Evolutionary conservation across 805 yeast genomes (phyloP).

Genomic region (Naumovozyma castellii): DNA sequence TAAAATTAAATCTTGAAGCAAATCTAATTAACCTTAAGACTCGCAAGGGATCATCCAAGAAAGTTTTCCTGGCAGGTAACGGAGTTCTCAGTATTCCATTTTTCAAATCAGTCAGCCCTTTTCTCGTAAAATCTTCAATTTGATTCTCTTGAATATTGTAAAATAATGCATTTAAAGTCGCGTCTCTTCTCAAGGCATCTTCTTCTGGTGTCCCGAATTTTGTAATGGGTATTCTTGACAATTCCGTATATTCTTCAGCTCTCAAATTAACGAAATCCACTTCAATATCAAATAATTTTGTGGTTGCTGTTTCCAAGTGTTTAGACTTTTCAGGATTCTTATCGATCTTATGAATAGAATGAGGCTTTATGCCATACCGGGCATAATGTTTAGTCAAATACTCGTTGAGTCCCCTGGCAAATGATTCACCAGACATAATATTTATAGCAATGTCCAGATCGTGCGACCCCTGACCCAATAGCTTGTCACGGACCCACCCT

Average conservation of each 20-base stretch:
- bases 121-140: constrained; percentile 78
- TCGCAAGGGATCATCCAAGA: constrained; percentile 87
- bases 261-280: constrained; percentile 90
- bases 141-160: constrained; percentile 60
- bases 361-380: constrained; percentile 26
- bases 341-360: constrained; percentile 67
- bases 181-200: constrained; percentile 91
- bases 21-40: constrained; percentile 79
- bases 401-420: constrained; percentile 56
- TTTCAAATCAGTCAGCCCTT: constrained; percentile 64
- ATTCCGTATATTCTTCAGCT: constrained; percentile 73
- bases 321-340: constrained; percentile 93
- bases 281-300: constrained; percentile 72
- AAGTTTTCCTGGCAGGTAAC: constrained; percentile 72
- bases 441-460: constrained; percentile 92
- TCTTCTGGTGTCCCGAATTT: constrained; percentile 83
- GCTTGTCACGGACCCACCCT: constrained; percentile 96
- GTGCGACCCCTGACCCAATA: constrained; percentile 68
- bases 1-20: constrained; percentile 67
- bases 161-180: constrained; percentile 86
- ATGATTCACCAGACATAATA: constrained; percentile 72
- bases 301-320: constrained; percentile 94
- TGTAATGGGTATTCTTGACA: constrained; percentile 70
- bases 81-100: constrained; percentile 80
- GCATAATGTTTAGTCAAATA: constrained; percentile 34